Base-by-base conservation (phyloP, 441 rosid species). In the Bocquillonia castaneifolia region DNA sequence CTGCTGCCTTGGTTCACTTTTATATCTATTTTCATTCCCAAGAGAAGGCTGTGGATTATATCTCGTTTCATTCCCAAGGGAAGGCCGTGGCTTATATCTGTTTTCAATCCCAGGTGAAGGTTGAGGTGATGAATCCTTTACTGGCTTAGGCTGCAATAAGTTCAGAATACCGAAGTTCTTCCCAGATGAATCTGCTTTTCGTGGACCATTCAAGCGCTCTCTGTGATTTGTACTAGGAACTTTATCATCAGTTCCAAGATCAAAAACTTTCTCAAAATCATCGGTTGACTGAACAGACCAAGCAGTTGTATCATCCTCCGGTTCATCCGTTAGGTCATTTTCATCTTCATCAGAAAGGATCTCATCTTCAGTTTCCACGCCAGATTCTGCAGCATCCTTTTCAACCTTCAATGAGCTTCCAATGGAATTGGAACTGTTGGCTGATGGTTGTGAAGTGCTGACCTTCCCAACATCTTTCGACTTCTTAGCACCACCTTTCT, bases 401-500 rank as follows among this genome's bases (percentile, higher is more conserved):
- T 71, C 74, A 58, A 18, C 34, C 44, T 32, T 25, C 17, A n/a
- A n/a, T 39, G 69, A 28, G 12, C 50, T 56, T 45, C 26, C 37
- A 44, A 55, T 32, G 62, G 63, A 29, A 65, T 72, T 74, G 52
- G 77, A 53, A 48, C 50, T 51, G 22, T 66, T 78, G 31, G 59
- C 79, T 23, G 64, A 62, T 23, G 72, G 37, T n/a, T 59, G 52
- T n/a, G 56, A 6, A 18, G 34, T 13, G 28, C 71, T 14, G n/a
- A 37, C 57, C 72, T 70, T 52, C 39, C 74, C 76, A 37, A 64
- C 64, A 18, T 70, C 83, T 72, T 83, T 88, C 34, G 52, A 32
- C 47, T 80, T 89, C 59, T 79, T 87, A 14, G 66, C 79, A 64
- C 79, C 77, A 63, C 91, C 85, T 78, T 85, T 92, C 85, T 88